Conservation (phyloP, 2,329 filamentous ascomycete species). For the Ophiostoma perfectum region DNA sequence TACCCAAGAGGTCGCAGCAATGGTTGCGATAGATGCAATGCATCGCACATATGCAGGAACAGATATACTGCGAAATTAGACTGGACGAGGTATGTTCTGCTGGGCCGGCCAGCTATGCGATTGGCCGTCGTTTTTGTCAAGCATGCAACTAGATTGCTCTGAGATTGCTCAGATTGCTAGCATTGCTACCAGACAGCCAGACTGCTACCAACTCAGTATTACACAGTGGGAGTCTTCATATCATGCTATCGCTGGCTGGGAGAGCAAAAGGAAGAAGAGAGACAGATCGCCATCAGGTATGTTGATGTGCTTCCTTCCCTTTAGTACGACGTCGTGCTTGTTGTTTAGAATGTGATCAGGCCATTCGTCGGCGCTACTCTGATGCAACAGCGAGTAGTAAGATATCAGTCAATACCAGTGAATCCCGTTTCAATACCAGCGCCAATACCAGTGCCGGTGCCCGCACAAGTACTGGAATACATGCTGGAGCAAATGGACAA, state of each 20-base stretch:
- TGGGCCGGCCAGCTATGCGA: not conserved
- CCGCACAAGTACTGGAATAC: not conserved
- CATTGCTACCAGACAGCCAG: not conserved
- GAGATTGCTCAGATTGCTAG: not conserved
- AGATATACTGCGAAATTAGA: not conserved
- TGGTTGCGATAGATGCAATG: not conserved
- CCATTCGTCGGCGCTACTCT: not conserved
- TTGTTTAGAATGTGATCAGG: not conserved
- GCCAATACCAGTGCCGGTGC: too few relatives aligned
- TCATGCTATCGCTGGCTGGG: not conserved
- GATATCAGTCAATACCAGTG: too few relatives aligned
- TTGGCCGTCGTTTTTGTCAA: not conserved
- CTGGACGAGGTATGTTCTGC: not conserved
- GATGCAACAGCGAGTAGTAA: not conserved
- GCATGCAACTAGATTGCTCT: not conserved
- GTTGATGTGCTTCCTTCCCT: not conserved
- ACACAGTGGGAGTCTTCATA: not conserved
- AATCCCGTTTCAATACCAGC: too few relatives aligned
- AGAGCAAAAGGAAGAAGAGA: not conserved
- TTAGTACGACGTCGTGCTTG: not conserved
- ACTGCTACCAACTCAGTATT: not conserved
- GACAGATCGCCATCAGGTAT: not conserved
- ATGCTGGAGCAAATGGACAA: slow-evolving; percentile 10
- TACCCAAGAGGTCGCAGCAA: not conserved
- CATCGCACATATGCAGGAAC: slow-evolving; percentile 4